Conservation (phyloP, 768 basidiomycete genomes). For the Mycena rebaudengoi region DNA sequence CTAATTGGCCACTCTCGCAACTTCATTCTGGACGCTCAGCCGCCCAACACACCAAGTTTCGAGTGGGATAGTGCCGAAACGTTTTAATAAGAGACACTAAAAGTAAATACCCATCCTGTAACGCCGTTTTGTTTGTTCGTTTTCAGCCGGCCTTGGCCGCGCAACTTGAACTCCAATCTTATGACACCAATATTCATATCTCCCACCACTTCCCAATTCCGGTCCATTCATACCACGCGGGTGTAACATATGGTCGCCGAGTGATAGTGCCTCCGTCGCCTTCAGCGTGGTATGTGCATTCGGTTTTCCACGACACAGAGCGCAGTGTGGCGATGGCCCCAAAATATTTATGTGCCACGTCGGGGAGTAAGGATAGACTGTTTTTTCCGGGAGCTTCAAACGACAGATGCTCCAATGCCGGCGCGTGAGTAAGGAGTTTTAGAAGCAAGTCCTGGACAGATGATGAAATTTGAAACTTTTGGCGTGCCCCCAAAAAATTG, state of each 20-base stretch:
- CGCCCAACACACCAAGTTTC: too few relatives aligned
- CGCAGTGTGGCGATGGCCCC: not conserved
- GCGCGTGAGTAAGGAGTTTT: not conserved
- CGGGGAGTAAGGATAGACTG: not conserved
- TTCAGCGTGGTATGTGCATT: not conserved
- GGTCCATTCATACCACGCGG: not conserved
- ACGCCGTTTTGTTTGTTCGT: too few relatives aligned
- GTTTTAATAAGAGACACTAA: too few relatives aligned
- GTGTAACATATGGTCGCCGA: not conserved
- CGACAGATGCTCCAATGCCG: not conserved
- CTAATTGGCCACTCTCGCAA: too few relatives aligned
- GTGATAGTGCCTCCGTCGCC: not conserved
- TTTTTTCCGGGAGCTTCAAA: not conserved
- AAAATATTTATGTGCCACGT: not conserved
- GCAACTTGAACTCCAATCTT: too few relatives aligned
- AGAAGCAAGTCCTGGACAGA: not conserved
- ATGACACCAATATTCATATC: not conserved
- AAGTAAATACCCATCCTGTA: too few relatives aligned
- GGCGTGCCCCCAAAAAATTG: too few relatives aligned
- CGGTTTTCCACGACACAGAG: not conserved
- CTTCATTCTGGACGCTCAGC: too few relatives aligned
- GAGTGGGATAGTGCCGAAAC: too few relatives aligned
- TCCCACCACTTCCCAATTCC: not conserved
- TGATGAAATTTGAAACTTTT: not conserved
- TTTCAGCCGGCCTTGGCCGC: too few relatives aligned